These are phyloP conservation scores for Nakazawaea peltata DNA, from an alignment of 805 yeast species.

Conservation along the genomic window DNA sequence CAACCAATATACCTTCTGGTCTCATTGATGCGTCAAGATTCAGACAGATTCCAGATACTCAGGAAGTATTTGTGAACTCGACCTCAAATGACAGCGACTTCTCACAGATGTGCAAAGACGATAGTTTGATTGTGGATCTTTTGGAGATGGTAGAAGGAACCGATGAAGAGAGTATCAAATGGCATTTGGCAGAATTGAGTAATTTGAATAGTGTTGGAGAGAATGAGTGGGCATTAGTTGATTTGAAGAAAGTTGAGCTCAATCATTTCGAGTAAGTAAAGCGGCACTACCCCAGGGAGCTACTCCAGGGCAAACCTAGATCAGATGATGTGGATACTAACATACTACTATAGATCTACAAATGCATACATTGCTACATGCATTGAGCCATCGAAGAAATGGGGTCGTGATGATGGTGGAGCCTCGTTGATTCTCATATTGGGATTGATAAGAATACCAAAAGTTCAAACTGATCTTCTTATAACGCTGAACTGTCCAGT, in stretches of 20 bases:
- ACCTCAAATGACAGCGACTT: conserved; percentile 15
- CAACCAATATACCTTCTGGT: conserved; percentile 46
- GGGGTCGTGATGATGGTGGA: conserved; percentile 34
- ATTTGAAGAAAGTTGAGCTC: conserved; percentile 11
- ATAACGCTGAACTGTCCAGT: conserved; percentile 57
- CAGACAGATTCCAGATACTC: conserved; percentile 87
- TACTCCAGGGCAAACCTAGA: no score
- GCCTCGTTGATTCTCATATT: conserved; percentile 37
- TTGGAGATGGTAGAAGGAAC: conserved; percentile 40
- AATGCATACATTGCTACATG: conserved; percentile 26
- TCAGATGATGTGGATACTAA: no score
- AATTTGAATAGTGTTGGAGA: conserved; percentile 29
- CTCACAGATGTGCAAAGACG: conserved; percentile 30
- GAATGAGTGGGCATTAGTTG: conserved; percentile 23
- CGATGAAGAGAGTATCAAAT: conserved; percentile 33
- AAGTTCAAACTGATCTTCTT: conserved; percentile 51
- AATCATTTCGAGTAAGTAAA: conserved; percentile 10
- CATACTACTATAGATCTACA: conserved; percentile 4
- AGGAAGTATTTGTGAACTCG: conserved; percentile 72
- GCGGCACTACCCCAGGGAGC: background rate
- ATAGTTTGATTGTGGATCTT: conserved; percentile 57
- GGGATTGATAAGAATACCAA: conserved; percentile 46
- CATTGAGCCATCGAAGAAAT: conserved; percentile 38
- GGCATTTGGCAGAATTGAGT: conserved; percentile 51
- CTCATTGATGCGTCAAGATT: conserved; percentile 70